These are phyloP conservation scores for Bipolaris zeicola DNA, from an alignment of 2,329 filamentous ascomycete genomes.

Conservation along the genomic window DNA sequence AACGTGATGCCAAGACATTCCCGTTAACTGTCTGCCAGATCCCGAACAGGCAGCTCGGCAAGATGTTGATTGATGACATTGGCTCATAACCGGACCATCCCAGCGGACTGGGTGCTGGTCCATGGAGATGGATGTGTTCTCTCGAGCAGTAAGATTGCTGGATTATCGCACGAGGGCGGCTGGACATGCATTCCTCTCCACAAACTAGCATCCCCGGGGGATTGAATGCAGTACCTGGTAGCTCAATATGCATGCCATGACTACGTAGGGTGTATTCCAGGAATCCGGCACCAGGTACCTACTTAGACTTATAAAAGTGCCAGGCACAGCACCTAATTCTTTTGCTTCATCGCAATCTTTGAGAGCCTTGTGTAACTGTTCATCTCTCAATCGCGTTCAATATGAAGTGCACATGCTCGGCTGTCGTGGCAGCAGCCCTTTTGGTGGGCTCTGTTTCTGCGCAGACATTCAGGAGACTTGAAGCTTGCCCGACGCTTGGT, in stretches of 20 bases:
- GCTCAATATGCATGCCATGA: constrained; percentile 6
- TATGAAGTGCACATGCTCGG: constrained; percentile 41
- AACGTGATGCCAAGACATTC: constrained; percentile 25
- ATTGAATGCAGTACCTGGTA: constrained; percentile 22
- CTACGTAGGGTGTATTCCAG: constrained; percentile 13
- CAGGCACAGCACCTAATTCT: constrained; percentile 18
- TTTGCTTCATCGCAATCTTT: constrained; percentile 25
- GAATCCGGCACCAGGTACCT: constrained; percentile 32
- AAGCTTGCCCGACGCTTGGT: constrained; percentile 61
- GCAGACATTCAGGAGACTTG: constrained; percentile 62
- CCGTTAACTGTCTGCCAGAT: not conserved
- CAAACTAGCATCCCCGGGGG: constrained; percentile 17
- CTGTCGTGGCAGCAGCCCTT: constrained; percentile 36
- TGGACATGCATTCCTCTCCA: constrained; percentile 16
- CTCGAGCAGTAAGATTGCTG: constrained; percentile 40
- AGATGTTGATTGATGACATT: constrained; percentile 24
- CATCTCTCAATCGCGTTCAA: constrained; percentile 25
- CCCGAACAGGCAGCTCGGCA: constrained; percentile 36
- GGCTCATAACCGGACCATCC: constrained; percentile 26
- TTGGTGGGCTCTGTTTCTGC: constrained; percentile 44
- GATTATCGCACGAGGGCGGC: constrained; percentile 37
- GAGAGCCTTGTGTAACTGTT: constrained; percentile 20
- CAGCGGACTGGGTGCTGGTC: constrained; percentile 24
- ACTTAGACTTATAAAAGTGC: constrained; percentile 40
- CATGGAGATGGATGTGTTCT: constrained; percentile 25